phyloP scores from a whole-genome alignment of 2,329 filamentous ascomycete genomes.

The Fusarium zealandicum region DNA sequence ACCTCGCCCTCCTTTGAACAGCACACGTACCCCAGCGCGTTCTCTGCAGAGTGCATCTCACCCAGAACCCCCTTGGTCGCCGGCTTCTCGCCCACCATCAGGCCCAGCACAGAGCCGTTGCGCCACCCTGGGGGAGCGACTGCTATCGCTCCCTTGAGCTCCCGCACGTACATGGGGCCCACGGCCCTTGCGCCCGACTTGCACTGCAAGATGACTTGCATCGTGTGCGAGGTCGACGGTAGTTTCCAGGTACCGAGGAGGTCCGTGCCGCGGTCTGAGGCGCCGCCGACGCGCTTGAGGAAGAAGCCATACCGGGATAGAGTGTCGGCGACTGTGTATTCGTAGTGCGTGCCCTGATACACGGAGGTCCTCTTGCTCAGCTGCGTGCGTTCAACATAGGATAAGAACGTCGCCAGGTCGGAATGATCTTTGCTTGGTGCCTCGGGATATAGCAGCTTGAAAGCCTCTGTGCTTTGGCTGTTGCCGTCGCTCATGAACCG shows the following conservation, averaged over 20 bases:
- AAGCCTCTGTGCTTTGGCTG: constrained; percentile 1
- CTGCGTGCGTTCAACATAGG: constrained; percentile 64
- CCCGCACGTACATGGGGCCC: constrained; percentile 70
- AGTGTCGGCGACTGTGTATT: constrained; percentile 69
- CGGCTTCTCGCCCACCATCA: constrained; percentile 72
- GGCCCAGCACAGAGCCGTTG: constrained; percentile 68
- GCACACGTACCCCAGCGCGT: constrained; percentile 74
- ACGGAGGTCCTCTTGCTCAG: constrained; percentile 64
- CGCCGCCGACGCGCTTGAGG: constrained; percentile 70
- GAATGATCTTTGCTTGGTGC: constrained; percentile 62
- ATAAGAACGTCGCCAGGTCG: constrained; percentile 69
- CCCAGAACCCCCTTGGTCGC: constrained; percentile 83
- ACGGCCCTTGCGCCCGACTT: constrained; percentile 64
- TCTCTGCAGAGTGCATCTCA: constrained; percentile 67
- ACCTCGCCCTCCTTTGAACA: constrained; percentile 65
- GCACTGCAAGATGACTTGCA: constrained; percentile 70
- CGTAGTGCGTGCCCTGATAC: constrained; percentile 78
- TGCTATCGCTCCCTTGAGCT: constrained; percentile 79
- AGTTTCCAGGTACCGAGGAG: constrained; percentile 75
- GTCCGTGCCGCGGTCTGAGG: constrained; percentile 76
- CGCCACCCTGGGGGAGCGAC: constrained; percentile 78
- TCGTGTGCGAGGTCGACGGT: constrained; percentile 45
- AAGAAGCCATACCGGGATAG: constrained; percentile 69
- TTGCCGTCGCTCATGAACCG: constrained; percentile 16
- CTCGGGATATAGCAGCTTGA: constrained; percentile 52